A percentile compares a stretch with the other conserved stretches of the same genome.
These are phyloP conservation scores for Bifiguratus adelaidae DNA, from an alignment of 192 early-diverging fungal genomes.

Conservation along the genomic window DNA sequence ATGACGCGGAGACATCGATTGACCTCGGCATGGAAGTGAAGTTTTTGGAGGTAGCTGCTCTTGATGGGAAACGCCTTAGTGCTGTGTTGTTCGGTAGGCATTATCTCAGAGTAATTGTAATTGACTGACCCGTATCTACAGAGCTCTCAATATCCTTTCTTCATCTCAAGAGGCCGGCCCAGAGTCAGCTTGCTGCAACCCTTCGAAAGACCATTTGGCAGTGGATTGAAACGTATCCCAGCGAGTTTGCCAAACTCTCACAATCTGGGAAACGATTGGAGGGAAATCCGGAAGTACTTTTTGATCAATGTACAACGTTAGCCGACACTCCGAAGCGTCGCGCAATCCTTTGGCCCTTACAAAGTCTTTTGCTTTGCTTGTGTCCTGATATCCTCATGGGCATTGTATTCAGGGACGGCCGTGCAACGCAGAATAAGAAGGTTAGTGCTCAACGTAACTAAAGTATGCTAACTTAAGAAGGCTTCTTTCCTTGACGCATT, in stretches of 20 bases:
- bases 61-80: slow-evolving; percentile 11
- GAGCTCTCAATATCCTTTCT: slow-evolving; percentile 37
- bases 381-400: slow-evolving; percentile 72
- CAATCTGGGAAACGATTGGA: slow-evolving; percentile 44
- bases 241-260: slow-evolving; percentile 74
- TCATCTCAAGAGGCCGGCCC: slow-evolving; percentile 55
- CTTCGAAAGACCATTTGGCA: slow-evolving; percentile 83
- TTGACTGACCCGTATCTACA: slow-evolving; percentile 4
- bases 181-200: slow-evolving; percentile 62
- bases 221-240: slow-evolving; percentile 82
- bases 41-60: slow-evolving; percentile 52
- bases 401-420: slow-evolving; percentile 31
- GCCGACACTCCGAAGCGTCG: slow-evolving; percentile 52
- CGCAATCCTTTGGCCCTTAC: slow-evolving; percentile 76
- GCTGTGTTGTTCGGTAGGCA: slow-evolving; percentile 42
- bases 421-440: slow-evolving; percentile 3
- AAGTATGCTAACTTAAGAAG: too few species aligned
- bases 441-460: slow-evolving; percentile 4
- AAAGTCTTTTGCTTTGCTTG: slow-evolving; percentile 73
- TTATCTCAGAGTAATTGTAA: background rate
- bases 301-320: slow-evolving; percentile 54
- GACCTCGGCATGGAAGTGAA: slow-evolving; percentile 57
- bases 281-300: slow-evolving; percentile 64
- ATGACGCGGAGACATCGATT: slow-evolving; percentile 71
- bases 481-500: slow-evolving; percentile 40